Evolutionary conservation across 192 early-diverging fungal species (phyloP), one percentile per base, ranked within the genome.

Genomic region (Linnemannia zychae): DNA sequence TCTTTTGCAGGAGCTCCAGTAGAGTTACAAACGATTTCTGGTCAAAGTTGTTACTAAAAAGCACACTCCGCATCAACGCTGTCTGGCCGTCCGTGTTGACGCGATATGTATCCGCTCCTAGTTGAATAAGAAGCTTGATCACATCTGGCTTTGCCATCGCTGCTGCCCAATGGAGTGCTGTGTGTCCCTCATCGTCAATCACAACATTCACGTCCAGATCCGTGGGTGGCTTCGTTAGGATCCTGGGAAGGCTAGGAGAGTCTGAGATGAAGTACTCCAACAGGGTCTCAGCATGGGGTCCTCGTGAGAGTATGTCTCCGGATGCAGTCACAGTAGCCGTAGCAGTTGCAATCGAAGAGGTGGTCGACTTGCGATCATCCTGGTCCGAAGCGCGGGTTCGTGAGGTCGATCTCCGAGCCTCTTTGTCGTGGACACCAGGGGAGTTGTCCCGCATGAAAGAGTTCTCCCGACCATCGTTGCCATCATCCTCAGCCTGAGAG

Each of bases 171-270:
- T 99, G 99, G 15, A 99, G 89, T 13, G 96, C 90, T 0, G 97
- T 96, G 86, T 99, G 98, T 4, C 96, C 98, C 70, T 97, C 96
- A 53, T 98, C 98, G 77, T 99, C 99, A 67, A 99, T 97, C 33
- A 94, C 90, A 24, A 95, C 71, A 86, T 97, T 92, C 31, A 97
- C 86, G 88, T 99, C 94, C 47, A 97, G 78, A 57, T 98, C 94
- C 5, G 83, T 37, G 3, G 92, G 91, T 7, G 90, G 89, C 13
- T 90, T 66, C 0, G 90, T 78, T 36, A 93, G 74, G 34, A 94
- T 87, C 18, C 90, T 91, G 15, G 93, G 94, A 6, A 94, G 76
- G 16, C 72, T 60, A 7, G 49, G 50, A 12, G 78, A 77, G 70
- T 92, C 93, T 4, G 88, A 71, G 15, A 87, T 70, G 31, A 90